These are phyloP conservation scores for Pseudogymnoascus sp. DNA, from an alignment of 2,329 filamentous ascomycete genomes.

Conservation along the genomic window DNA sequence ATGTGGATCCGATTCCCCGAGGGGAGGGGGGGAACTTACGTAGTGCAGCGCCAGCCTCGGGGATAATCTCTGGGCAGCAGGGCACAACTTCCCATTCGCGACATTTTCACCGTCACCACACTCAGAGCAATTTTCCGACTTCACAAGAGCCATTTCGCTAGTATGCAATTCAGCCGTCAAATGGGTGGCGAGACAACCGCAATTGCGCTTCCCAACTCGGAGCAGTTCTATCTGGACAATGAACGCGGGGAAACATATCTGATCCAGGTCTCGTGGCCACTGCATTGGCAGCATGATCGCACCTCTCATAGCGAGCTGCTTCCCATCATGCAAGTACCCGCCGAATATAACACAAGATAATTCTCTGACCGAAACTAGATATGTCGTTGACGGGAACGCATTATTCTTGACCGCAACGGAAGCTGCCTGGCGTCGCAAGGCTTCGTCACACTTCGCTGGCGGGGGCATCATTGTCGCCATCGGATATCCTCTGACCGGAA, in stretches of 20 bases:
- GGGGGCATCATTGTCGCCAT: conserved; percentile 44
- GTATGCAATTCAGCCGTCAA: not conserved
- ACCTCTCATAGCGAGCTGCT: conserved; percentile 27
- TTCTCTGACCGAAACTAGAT: conserved; percentile 36
- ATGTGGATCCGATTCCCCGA: not conserved
- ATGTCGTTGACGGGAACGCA: conserved; percentile 39
- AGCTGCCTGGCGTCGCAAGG: conserved; percentile 38
- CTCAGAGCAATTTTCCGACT: not conserved
- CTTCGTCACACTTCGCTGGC: conserved; percentile 30
- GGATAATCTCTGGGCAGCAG: not conserved
- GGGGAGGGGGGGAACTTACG: not conserved
- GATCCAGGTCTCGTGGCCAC: conserved; percentile 35
- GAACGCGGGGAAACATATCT: conserved; percentile 32
- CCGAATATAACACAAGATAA: conserved; percentile 26
- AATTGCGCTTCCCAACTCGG: not conserved
- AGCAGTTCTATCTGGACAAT: conserved; percentile 17
- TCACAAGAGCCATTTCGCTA: not conserved
- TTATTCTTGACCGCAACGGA: conserved; percentile 38
- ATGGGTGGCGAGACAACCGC: conserved; percentile 2
- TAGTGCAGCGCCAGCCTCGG: not conserved
- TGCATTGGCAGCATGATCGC: conserved; percentile 24
- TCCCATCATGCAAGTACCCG: conserved; percentile 36
- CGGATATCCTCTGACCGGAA: conserved; percentile 45
- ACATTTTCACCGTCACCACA: not conserved
- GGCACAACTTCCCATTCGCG: not conserved